phyloP scores from a whole-genome alignment of 1,284 basidiomycete species.

The Ceratobasidium theobromae region DNA sequence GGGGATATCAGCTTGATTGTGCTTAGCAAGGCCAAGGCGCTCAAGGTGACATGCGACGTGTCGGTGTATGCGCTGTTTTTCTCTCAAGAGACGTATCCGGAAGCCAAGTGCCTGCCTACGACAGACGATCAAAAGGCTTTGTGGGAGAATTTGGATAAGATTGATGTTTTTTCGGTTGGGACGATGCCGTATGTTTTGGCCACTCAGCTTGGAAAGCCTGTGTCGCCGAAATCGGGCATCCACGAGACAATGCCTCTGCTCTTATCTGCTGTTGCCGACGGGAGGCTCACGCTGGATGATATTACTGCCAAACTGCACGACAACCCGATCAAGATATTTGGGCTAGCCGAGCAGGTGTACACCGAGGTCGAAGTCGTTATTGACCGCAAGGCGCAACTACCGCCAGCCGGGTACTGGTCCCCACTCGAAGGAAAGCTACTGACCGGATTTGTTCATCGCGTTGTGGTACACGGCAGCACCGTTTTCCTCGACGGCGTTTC shows the following conservation, averaged over 20 bases:
- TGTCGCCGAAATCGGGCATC: slow-evolving; percentile 76
- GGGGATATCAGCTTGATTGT: slow-evolving; percentile 92
- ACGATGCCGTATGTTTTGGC: slow-evolving; percentile 79
- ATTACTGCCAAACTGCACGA: slow-evolving; percentile 82
- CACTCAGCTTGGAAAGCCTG: slow-evolving; percentile 62
- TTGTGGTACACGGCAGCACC: slow-evolving; percentile 90
- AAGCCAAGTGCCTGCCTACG: slow-evolving; percentile 69
- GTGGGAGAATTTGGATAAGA: slow-evolving; percentile 82
- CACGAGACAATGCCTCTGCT: slow-evolving; percentile 88
- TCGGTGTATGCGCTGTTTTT: slow-evolving; percentile 94
- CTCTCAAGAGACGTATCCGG: slow-evolving; percentile 71
- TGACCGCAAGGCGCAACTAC: slow-evolving; percentile 71
- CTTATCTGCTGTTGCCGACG: slow-evolving; percentile 81
- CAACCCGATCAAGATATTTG: slow-evolving; percentile 92
- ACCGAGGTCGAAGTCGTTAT: slow-evolving; percentile 94
- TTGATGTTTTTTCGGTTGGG: slow-evolving; percentile 94
- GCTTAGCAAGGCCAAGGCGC: slow-evolving; percentile 90
- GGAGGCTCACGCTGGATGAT: slow-evolving; percentile 80
- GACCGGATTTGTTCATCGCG: slow-evolving; percentile 83
- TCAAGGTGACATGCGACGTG: slow-evolving; percentile 96
- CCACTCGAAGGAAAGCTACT: slow-evolving; percentile 71
- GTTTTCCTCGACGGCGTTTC: slow-evolving; percentile 88
- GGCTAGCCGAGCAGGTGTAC: slow-evolving; percentile 80
- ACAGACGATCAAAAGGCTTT: slow-evolving; percentile 78
- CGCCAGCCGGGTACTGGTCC: slow-evolving; percentile 69